Base-by-base conservation (phyloP, 257 asterid species). In the Forsythia viridissima region DNA sequence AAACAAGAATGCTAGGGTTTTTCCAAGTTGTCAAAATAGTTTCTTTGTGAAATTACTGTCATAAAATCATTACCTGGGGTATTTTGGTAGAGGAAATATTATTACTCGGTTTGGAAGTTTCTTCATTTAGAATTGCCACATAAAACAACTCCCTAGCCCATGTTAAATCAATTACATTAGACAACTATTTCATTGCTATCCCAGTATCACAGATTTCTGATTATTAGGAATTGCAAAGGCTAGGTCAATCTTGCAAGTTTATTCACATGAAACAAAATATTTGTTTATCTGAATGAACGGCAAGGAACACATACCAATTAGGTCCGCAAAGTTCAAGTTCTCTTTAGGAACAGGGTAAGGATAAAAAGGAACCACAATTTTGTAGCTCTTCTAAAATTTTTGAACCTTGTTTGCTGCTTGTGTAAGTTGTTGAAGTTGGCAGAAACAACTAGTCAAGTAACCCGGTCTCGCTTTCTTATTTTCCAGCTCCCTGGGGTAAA, bases 71-170 rank as follows among this genome's bases (percentile, higher is more conserved):
- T 55, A 36, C 46, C 3, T 42, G 41, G 36, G 44, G 38, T 8
- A 12, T 37, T 70, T 10, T 38, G 36, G 18, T 20, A 3, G 48
- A 43, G 41, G 20, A 44, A 36, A 67, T 6, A 43, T 68, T 66
- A 18, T 46, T 46, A 3, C 55, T 46, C n/a, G n/a, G 12, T 12
- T 46, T 11, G 38, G n/a, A 66, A 24, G 57, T 69, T 69, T 16
- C 38, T 76, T 39, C 42, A 61, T 76, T 43, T 80, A 30, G 72
- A n/a, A 36, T 38, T 55, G 18, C 59, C 44, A 20, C 55, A 39
- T 71, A 0, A 38, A 13, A 44, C 6, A 8, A 24, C 12, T 46
- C 55, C 52, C 55, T 46, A 46, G 55, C 55, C 46, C n/a, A 37
- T 24, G 10, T 43, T 48, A n/a, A 68, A 52, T 48, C 9, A 12